Base-by-base conservation (phyloP, 805 yeast genomes). In the Brettanomyces naardenensis region DNA sequence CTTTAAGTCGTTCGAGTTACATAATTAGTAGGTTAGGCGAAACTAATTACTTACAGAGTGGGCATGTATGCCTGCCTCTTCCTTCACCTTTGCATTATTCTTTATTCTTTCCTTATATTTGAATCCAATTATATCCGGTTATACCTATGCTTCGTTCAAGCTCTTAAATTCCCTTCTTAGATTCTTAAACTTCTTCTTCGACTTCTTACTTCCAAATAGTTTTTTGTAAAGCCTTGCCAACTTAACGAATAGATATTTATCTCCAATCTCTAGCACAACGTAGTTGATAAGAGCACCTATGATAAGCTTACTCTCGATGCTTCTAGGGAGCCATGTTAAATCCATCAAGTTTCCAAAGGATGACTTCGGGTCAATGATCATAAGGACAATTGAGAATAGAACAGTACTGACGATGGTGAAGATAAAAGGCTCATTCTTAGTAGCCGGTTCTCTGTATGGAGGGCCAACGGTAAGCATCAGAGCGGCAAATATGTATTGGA, bases 391-490 rank as follows among this genome's bases (percentile, higher is more conserved):
- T 13, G 90, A 78, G 7, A 78, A 42, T 4, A 65, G 35, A 1
- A 71, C 39, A 0, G 94, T 73, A 1, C 64, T 42, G 0, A 64
- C 44, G 30, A 84, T 66, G 36, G 88, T 86, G 2, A 65, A 29
- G 36, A 92, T 64, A 54, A 88, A 90, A 5, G 95, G 95, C 9
- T 46, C 36, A 50, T 82, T 92, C 44, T 76, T 68, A 20, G 62
- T 58, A 48, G 80, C 73, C 1, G 89, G 79, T 52, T 85, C 81
- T 40, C 98, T 70, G 58, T 87, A 92, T 17, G 99, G 99, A 6
- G 92, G 89, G 0, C 99, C 98, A 10, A 75, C 84, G 15, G 95
- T 83, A 42, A 92, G 65, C n/a, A 88, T 75, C 22, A 86, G 62
- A 0, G 97, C 96, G 38, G 78, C 71, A 40, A 87, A 62, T 35